Conservation (phyloP, 1,284 basidiomycete species). For the Veloboletus limbatus region DNA sequence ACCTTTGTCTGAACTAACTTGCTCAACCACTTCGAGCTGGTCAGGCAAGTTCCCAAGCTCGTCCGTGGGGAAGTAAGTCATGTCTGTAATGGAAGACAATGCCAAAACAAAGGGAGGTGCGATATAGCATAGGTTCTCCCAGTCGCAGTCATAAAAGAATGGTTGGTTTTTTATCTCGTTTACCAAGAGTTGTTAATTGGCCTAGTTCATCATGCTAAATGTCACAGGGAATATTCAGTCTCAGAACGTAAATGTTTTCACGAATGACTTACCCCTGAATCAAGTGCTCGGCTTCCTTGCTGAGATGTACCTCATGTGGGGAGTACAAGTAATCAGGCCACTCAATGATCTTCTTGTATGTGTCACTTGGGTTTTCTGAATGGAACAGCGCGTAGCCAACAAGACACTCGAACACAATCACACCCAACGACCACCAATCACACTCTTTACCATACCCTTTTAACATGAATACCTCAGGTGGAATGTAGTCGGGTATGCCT, state of each 20-base stretch:
- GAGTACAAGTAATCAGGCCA: conserved; percentile 88
- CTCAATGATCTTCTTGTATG: conserved; percentile 97
- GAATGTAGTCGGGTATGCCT: conserved; percentile 99
- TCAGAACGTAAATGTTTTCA: too few relatives aligned
- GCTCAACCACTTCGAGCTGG: too few relatives aligned
- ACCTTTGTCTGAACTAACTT: conserved; percentile 72
- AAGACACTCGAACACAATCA: conserved; percentile 98
- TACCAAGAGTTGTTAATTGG: too few relatives aligned
- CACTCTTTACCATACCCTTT: conserved; percentile 98
- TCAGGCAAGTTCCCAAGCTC: conserved; percentile 76
- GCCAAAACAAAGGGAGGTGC: too few relatives aligned
- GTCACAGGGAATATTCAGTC: conserved; percentile 4
- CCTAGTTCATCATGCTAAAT: conserved; percentile 37
- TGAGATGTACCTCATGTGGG: conserved; percentile 95
- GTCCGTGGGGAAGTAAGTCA: conserved; percentile 96
- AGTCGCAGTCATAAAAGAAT: conserved; percentile 98
- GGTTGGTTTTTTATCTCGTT: conserved; percentile 92
- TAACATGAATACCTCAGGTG: conserved; percentile 96
- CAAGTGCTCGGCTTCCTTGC: conserved; percentile 90
- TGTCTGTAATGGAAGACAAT: conserved; percentile 93
- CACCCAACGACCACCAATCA: conserved; percentile 97
- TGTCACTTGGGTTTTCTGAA: conserved; percentile 97
- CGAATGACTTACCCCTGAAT: conserved; percentile 71
- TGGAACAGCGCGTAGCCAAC: conserved; percentile 98
- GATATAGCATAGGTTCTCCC: conserved; percentile 89